Percentiles rank a stretch among this genome's conserved stretches.
These are phyloP conservation scores for Pestalotiopsis sp. DNA, from an alignment of 2,329 filamentous ascomycete species.

Conservation along the genomic window DNA sequence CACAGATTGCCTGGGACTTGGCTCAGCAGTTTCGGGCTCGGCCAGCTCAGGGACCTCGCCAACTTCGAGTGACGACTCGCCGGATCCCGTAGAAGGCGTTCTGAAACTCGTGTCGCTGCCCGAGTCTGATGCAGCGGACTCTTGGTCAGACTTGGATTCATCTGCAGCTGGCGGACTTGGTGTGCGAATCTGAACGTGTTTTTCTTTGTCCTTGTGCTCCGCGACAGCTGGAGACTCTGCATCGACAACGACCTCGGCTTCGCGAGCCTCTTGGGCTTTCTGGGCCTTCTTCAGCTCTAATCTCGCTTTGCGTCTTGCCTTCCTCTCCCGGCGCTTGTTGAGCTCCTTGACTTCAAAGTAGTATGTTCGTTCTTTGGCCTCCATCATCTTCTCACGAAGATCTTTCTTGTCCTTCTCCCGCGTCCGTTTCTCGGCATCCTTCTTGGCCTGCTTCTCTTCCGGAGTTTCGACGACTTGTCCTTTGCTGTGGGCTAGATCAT, in stretches of 20 bases:
- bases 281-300: conserved; percentile 31
- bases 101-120: conserved; percentile 14
- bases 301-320: conserved; percentile 39
- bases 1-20: background rate
- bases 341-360: conserved; percentile 41
- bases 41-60: background rate
- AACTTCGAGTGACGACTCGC: conserved; percentile 11
- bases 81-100: conserved; percentile 18
- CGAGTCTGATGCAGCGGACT: conserved; percentile 15
- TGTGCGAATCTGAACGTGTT: conserved; percentile 36
- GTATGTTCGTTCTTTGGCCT: conserved; percentile 29
- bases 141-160: conserved; percentile 12
- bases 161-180: conserved; percentile 15
- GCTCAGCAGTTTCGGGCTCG: background rate
- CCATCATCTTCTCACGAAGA: conserved; percentile 37
- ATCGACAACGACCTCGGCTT: conserved; percentile 12
- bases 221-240: background rate
- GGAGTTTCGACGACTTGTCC: conserved; percentile 51
- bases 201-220: conserved; percentile 23
- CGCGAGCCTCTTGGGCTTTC: conserved; percentile 23
- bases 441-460: conserved; percentile 49
- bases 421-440: conserved; percentile 45
- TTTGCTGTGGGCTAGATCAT: conserved; percentile 64
- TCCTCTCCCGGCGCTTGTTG: conserved; percentile 39
- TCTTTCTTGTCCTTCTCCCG: conserved; percentile 41